Evolutionary conservation across 768 basidiomycete genomes (phyloP).

Genomic region (Rhodotorula graminis): DNA sequence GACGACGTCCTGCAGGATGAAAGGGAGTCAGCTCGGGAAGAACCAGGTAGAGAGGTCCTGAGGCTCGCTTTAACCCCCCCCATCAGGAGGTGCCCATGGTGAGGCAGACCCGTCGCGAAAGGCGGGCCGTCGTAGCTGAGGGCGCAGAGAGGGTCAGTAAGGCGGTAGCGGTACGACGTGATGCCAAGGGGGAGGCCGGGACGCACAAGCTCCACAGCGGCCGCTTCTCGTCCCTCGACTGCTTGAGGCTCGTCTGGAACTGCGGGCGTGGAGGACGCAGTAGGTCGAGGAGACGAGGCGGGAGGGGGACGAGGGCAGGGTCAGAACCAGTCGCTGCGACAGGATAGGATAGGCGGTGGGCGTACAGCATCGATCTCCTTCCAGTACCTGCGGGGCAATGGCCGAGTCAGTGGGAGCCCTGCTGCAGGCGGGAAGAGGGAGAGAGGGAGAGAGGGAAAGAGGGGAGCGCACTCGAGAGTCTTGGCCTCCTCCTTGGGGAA

Average conservation of each 20-base stretch:
- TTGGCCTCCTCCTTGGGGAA: conserved; percentile 74
- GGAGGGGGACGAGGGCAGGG: not conserved
- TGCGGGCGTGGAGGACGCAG: not conserved
- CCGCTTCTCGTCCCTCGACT: conserved; percentile 84
- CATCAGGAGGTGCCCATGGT: conserved; percentile 62
- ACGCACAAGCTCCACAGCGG: conserved; percentile 60
- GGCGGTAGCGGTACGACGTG: no score
- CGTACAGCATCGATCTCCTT: conserved; percentile 78
- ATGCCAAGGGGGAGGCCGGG: no score
- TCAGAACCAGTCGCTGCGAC: no score
- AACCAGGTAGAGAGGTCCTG: not conserved
- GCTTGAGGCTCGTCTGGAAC: conserved; percentile 86
- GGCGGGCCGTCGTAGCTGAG: conserved; percentile 50
- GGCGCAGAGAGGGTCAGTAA: not conserved
- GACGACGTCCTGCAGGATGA: conserved; percentile 77
- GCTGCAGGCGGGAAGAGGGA: no score
- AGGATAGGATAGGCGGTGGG: no score
- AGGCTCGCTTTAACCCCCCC: conserved; percentile 65
- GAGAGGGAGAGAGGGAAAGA: not conserved
- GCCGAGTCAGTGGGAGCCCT: not conserved
- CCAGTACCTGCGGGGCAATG: conserved; percentile 65
- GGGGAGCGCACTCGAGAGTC: conserved; percentile 7
- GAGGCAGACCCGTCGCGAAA: conserved; percentile 92
- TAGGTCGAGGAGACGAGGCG: not conserved
- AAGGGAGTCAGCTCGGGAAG: not conserved